Percentiles rank a stretch among this genome's conserved stretches.
These are phyloP conservation scores for Apiosordaria backusii DNA, from an alignment of 495 filamentous ascomycete genomes.

Conservation along the genomic window DNA sequence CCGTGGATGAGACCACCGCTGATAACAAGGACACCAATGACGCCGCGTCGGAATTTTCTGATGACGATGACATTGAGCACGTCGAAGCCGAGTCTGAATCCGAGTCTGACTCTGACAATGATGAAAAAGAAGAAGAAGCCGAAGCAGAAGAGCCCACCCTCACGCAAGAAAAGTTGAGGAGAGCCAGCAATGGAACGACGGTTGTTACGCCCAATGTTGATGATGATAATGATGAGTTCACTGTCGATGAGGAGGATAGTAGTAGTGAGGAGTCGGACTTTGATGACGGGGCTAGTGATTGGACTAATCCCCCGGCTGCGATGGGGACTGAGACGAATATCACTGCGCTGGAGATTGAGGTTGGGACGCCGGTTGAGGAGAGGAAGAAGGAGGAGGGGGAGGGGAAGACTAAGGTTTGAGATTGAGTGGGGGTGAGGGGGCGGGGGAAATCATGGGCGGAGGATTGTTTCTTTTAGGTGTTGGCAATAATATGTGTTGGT, in stretches of 20 bases:
- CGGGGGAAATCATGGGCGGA: too few species aligned
- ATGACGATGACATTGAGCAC: conserved; percentile 13
- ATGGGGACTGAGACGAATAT: conserved; percentile 24
- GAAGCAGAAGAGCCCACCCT: neutral
- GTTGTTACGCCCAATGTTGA: conserved; percentile 50
- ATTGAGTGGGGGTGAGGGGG: neutral
- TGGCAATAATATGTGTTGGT: neutral
- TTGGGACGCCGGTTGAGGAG: conserved; percentile 8
- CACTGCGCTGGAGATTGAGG: conserved; percentile 5
- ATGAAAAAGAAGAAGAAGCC: too few species aligned
- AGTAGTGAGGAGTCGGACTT: conserved; percentile 13
- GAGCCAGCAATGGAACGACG: conserved; percentile 38
- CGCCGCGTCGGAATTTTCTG: neutral
- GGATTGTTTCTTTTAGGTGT: neutral
- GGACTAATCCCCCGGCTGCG: conserved; percentile 33
- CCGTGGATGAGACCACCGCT: neutral
- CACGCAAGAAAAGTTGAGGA: conserved; percentile 13
- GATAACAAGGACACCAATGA: too few species aligned
- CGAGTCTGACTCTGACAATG: neutral
- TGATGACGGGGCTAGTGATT: conserved; percentile 37
- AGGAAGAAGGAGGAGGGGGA: conserved; percentile 5
- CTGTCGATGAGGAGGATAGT: conserved; percentile 6
- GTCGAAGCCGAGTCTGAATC: conserved; percentile 1
- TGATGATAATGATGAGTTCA: conserved; percentile 9
- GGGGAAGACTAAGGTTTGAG: neutral